phyloP scores from a whole-genome alignment of 169 alveolate genomes.

The Plasmodium adleri region DNA sequence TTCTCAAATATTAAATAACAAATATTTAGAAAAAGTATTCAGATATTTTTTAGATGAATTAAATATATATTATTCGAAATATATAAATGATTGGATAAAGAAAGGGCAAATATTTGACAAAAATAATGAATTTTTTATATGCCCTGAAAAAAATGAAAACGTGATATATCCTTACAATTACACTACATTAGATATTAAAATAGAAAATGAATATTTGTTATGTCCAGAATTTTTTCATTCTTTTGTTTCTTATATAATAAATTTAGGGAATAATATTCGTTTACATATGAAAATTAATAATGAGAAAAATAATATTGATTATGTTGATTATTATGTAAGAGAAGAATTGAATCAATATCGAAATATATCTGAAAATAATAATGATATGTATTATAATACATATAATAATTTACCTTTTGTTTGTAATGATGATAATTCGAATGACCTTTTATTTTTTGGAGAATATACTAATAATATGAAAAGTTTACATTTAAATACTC shows the following conservation, averaged over 20 bases:
- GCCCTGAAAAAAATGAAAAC: slow-evolving; percentile 16
- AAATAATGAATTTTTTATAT: slow-evolving; percentile 73
- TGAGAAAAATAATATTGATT: slow-evolving; percentile 43
- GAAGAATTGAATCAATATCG: background rate
- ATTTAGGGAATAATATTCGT: slow-evolving; percentile 69
- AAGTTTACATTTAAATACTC: slow-evolving; percentile 70
- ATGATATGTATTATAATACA: background rate
- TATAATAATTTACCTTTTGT: background rate
- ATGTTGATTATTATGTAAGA: slow-evolving; percentile 54
- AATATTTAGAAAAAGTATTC: slow-evolving; percentile 53
- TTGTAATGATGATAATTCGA: background rate
- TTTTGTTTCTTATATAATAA: slow-evolving; percentile 42
- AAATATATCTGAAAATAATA: background rate
- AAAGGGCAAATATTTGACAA: slow-evolving; percentile 61
- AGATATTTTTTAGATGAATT: slow-evolving; percentile 58
- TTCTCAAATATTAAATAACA: slow-evolving; percentile 41
- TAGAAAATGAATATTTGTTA: slow-evolving; percentile 39
- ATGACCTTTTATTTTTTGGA: background rate
- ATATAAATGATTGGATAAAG: slow-evolving; percentile 73
- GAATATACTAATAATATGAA: background rate
- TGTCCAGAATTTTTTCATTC: slow-evolving; percentile 78
- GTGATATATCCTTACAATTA: background rate
- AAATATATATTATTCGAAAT: slow-evolving; percentile 66
- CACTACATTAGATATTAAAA: slow-evolving; percentile 26
- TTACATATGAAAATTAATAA: slow-evolving; percentile 69